Evolutionary conservation across 75 land plant species (phyloP).

Genomic region (Azolla pinnata): DNA sequence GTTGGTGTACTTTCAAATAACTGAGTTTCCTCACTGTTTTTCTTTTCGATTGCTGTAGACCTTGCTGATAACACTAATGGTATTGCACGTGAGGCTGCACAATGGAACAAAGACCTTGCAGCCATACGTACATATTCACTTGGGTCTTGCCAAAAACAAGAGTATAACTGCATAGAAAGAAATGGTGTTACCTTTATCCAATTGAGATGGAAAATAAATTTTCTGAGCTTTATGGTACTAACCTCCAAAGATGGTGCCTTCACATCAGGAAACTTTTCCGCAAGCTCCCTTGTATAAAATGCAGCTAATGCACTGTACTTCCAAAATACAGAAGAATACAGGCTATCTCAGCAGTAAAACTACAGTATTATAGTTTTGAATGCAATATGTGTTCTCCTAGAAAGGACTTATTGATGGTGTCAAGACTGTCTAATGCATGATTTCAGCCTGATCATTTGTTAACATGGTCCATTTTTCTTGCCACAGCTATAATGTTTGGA

Average conservation of each 20-base stretch:
- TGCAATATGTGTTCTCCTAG: no score
- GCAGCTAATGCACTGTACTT: constrained; percentile 74
- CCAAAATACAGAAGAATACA: background rate
- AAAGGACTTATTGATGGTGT: no score
- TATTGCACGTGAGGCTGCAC: constrained; percentile 73
- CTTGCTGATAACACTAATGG: constrained; percentile 28
- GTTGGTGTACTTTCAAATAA: background rate
- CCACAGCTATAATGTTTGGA: no score
- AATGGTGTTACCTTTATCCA: no score
- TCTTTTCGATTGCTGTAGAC: no score
- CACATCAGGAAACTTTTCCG: constrained; percentile 53
- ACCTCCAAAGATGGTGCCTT: constrained; percentile 79
- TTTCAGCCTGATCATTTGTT: no score
- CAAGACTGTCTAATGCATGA: no score
- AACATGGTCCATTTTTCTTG: no score
- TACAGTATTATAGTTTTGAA: no score
- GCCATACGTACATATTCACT: constrained; percentile 88
- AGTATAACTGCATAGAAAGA: constrained; percentile 47
- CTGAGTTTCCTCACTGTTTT: background rate
- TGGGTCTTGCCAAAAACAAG: constrained; percentile 87
- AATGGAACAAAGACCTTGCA: constrained; percentile 85
- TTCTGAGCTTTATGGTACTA: background rate
- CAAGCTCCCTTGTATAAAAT: constrained; percentile 64
- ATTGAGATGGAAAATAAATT: no score
- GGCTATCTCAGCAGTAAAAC: no score